These are phyloP conservation scores for Prinsepia uniflora DNA, from an alignment of 306 rosid species.

Conservation along the genomic window DNA sequence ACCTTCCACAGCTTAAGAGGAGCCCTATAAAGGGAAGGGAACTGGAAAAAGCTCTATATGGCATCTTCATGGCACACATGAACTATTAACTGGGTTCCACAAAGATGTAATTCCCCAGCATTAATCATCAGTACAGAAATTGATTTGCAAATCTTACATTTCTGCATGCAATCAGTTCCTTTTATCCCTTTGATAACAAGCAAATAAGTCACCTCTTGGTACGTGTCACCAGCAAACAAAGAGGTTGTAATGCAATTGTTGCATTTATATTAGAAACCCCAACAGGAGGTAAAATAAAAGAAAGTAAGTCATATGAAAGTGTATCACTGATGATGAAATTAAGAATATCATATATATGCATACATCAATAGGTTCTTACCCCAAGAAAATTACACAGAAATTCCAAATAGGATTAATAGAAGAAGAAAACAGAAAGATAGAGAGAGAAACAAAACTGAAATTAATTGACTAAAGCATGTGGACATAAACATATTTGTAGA, in stretches of 20 bases:
- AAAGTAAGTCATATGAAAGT: not conserved
- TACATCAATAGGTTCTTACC: slow-evolving; percentile 1
- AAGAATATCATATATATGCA: not conserved
- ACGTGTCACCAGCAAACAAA: not conserved
- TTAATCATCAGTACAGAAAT: not conserved
- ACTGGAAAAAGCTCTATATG: not conserved
- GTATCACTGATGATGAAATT: not conserved
- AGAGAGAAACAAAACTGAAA: too few species aligned
- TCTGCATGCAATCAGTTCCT: too few species aligned
- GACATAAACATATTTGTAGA: not conserved
- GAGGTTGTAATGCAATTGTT: not conserved
- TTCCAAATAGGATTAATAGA: not conserved
- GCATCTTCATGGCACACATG: not conserved
- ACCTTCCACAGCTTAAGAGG: not conserved
- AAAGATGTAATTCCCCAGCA: not conserved
- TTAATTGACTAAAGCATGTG: not conserved
- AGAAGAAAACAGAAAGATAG: not conserved
- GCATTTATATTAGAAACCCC: not conserved
- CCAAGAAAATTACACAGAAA: not conserved
- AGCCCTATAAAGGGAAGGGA: not conserved
- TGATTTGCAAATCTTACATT: too few species aligned
- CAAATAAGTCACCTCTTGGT: not conserved
- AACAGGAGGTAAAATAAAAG: not conserved
- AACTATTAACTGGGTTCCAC: not conserved
- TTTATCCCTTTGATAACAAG: not conserved